These are phyloP conservation scores for Protomyces inundatus DNA, from an alignment of 1,139 yeast species.

Conservation along the genomic window DNA sequence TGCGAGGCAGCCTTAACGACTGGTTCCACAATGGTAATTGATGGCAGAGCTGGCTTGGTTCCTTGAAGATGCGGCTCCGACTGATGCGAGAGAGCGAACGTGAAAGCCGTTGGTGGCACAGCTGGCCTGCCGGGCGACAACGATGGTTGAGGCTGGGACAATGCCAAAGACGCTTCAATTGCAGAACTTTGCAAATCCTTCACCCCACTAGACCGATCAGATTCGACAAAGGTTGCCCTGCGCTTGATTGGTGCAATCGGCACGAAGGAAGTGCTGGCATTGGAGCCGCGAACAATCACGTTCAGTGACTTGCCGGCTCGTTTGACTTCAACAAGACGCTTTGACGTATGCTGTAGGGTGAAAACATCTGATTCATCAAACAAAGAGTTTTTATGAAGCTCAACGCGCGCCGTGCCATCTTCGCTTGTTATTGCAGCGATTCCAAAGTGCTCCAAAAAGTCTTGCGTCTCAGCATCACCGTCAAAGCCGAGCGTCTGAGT, in stretches of 20 bases:
- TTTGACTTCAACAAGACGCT: not conserved
- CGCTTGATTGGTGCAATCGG: not conserved
- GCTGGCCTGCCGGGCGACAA: not conserved
- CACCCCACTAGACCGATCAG: conserved; percentile 6
- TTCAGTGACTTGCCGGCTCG: conserved; percentile 11
- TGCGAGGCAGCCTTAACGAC: not conserved
- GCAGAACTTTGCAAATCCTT: conserved; percentile 17
- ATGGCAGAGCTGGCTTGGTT: not conserved
- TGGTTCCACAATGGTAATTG: not conserved
- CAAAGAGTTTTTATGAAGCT: conserved; percentile 20
- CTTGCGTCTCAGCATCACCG: conserved; percentile 16
- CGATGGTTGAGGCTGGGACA: not conserved
- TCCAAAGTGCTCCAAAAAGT: conserved; percentile 25
- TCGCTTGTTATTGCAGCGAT: conserved; percentile 14
- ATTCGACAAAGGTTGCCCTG: conserved; percentile 14
- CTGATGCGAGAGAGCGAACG: not conserved
- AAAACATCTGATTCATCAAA: conserved; percentile 21
- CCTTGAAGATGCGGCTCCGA: not conserved
- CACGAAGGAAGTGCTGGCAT: not conserved
- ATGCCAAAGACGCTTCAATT: not conserved
- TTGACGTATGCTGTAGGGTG: not conserved
- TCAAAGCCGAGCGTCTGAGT: conserved; percentile 26
- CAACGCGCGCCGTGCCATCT: conserved; percentile 4
- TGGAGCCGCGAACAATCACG: not conserved
- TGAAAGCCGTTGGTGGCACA: not conserved